These are phyloP conservation scores for Amniculicola lignicola DNA, from an alignment of 495 filamentous ascomycete genomes.

Conservation along the genomic window DNA sequence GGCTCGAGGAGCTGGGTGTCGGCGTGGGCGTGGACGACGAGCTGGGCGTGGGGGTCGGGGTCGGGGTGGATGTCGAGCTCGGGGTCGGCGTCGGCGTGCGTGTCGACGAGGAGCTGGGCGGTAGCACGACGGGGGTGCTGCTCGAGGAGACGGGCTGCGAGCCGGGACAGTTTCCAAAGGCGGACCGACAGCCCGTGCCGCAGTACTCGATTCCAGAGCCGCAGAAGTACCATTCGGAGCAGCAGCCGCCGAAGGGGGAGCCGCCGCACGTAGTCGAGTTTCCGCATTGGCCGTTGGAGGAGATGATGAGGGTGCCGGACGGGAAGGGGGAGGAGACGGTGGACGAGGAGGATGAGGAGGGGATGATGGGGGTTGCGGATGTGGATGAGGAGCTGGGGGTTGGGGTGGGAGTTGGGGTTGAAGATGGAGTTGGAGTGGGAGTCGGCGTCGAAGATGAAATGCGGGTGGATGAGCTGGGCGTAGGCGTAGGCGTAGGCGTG, in stretches of 20 bases:
- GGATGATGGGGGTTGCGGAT: conserved; percentile 2
- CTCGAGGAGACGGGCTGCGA: not conserved
- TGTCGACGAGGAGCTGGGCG: not conserved
- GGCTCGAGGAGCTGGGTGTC: not conserved
- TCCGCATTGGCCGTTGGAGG: conserved; percentile 26
- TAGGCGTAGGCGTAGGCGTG: conserved; percentile 5
- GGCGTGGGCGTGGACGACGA: conserved; percentile 8
- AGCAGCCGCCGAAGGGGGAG: conserved; percentile 18
- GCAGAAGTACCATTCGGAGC: conserved; percentile 26
- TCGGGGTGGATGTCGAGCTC: conserved; percentile 4
- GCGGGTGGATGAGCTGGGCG: too few species aligned
- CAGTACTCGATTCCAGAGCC: conserved; percentile 16
- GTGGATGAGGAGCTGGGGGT: conserved; percentile 2
- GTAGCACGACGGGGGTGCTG: not conserved
- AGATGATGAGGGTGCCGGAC: conserved; percentile 19
- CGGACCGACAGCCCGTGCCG: conserved; percentile 20
- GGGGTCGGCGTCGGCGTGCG: not conserved
- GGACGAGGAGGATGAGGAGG: conserved; percentile 6
- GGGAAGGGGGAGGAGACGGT: conserved; percentile 9
- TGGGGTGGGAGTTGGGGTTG: conserved; percentile 12
- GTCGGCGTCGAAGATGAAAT: conserved; percentile 13
- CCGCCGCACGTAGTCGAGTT: conserved; percentile 29
- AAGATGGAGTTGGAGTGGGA: conserved; percentile 13
- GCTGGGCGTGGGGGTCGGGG: conserved; percentile 4
- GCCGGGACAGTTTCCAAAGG: conserved; percentile 22